Conservation (phyloP, 2,329 filamentous ascomycete species). For the Hypoxylon sp. region DNA sequence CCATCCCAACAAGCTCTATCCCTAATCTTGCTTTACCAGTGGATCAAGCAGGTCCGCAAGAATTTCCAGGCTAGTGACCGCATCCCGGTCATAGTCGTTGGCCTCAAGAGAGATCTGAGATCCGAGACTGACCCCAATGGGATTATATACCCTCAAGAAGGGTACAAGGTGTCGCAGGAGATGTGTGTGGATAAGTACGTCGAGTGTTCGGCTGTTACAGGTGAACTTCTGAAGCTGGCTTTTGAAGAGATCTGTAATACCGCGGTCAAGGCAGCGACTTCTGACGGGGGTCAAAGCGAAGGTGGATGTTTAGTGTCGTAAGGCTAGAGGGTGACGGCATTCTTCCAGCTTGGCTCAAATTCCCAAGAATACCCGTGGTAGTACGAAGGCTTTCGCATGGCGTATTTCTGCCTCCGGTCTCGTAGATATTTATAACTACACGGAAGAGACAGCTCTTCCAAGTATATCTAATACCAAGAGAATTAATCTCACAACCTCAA, state of each 20-base stretch:
- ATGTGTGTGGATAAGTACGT: conserved; percentile 74
- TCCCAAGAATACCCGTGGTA: not conserved
- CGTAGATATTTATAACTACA: not conserved
- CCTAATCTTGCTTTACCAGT: conserved; percentile 58
- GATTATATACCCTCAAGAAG: conserved; percentile 74
- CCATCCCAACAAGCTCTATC: conserved; percentile 13
- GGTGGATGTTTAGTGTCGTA: conserved; percentile 62
- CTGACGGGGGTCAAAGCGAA: conserved; percentile 67
- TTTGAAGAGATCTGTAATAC: conserved; percentile 74
- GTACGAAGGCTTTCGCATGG: not conserved
- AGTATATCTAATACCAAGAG: not conserved
- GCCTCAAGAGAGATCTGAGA: conserved; percentile 72
- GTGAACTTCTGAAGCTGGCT: conserved; percentile 69
- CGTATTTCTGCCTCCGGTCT: not conserved
- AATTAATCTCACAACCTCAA: not conserved
- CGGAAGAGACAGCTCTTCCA: not conserved
- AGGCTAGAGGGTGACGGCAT: conserved; percentile 8
- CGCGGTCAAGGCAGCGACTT: conserved; percentile 64
- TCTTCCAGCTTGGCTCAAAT: not conserved
- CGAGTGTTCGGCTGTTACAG: conserved; percentile 74
- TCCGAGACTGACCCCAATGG: conserved; percentile 72
- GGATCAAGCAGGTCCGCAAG: conserved; percentile 68
- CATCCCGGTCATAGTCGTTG: conserved; percentile 70
- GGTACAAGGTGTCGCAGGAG: conserved; percentile 68
- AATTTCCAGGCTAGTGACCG: conserved; percentile 63